Conservation (phyloP, 768 basidiomycete species). For the Xanthoconium purpureum region DNA sequence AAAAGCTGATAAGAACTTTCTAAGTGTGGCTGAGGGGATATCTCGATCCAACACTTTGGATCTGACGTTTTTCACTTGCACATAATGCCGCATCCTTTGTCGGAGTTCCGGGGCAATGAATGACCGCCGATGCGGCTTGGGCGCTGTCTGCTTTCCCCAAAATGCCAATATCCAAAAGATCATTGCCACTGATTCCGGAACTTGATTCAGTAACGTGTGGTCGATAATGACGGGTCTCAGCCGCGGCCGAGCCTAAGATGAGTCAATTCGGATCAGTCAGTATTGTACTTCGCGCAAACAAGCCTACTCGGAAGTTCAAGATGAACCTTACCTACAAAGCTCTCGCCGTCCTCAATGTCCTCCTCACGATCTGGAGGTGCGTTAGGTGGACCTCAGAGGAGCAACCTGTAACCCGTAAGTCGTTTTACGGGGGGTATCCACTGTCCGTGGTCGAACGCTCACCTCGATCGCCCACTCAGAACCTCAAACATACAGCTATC, state of each 20-base stretch:
- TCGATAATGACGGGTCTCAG: not conserved
- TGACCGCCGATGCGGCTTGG: too few relatives aligned
- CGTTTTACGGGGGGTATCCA: too few relatives aligned
- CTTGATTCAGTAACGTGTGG: not conserved
- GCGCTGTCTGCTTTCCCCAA: too few relatives aligned
- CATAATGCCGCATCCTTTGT: too few relatives aligned
- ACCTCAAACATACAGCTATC: conserved; percentile 4
- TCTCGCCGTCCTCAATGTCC: conserved; percentile 2
- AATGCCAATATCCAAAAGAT: not conserved
- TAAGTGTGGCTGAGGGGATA: too few relatives aligned
- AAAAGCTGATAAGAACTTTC: too few relatives aligned
- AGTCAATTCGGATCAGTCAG: not conserved
- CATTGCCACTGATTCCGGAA: not conserved
- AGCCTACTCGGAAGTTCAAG: not conserved
- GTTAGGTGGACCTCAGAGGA: conserved; percentile 1
- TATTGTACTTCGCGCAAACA: not conserved
- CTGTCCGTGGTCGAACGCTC: not conserved
- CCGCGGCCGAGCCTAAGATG: not conserved
- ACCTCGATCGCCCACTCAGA: not conserved
- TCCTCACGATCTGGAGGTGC: conserved; percentile 2
- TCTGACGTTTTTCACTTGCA: too few relatives aligned
- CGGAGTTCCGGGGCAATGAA: too few relatives aligned
- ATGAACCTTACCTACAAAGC: conserved; percentile 2
- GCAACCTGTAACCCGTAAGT: not conserved
- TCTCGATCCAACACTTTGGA: too few relatives aligned